Conservation (phyloP, 1,139 yeast genomes). For the Protomyces macrosporus region DNA sequence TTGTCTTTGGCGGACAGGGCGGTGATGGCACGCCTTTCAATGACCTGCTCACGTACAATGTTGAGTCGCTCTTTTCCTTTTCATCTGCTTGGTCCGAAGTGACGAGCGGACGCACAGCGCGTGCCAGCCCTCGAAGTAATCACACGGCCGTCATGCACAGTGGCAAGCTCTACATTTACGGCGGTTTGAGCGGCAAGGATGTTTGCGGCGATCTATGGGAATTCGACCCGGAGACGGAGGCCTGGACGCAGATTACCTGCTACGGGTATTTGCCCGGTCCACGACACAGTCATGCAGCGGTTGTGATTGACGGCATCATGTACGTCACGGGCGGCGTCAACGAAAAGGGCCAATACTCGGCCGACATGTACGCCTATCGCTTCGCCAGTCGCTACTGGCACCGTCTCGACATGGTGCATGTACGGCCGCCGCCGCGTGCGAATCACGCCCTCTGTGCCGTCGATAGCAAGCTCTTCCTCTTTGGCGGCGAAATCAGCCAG, state of each 20-base stretch:
- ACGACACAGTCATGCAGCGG: conserved; percentile 9
- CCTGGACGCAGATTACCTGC: not conserved
- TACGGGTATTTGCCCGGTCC: not conserved
- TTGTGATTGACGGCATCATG: conserved; percentile 8
- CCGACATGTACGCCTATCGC: conserved; percentile 1
- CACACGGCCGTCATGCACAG: conserved; percentile 4
- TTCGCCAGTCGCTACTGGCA: conserved; percentile 11
- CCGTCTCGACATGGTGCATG: not conserved
- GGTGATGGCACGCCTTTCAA: not conserved
- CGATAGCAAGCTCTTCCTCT: not conserved
- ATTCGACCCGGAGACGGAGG: not conserved
- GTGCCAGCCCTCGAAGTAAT: not conserved
- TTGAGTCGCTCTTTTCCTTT: conserved; percentile 8
- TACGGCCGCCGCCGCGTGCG: conserved; percentile 3
- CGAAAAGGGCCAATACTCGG: not conserved
- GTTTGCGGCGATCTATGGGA: conserved; percentile 1
- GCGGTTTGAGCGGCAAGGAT: not conserved
- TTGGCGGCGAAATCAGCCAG: conserved; percentile 10
- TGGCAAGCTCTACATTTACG: conserved; percentile 5
- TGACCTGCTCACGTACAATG: conserved; percentile 8
- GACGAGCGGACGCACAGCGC: not conserved
- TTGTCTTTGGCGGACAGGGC: conserved; percentile 9
- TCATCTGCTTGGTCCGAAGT: not conserved
- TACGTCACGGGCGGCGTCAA: conserved; percentile 6
- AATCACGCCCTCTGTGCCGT: not conserved